Evolutionary conservation across 371 early-diverging fungal species (phyloP), one percentile per base, ranked within the genome.

Genomic region (Saksenaea vasiformis): DNA sequence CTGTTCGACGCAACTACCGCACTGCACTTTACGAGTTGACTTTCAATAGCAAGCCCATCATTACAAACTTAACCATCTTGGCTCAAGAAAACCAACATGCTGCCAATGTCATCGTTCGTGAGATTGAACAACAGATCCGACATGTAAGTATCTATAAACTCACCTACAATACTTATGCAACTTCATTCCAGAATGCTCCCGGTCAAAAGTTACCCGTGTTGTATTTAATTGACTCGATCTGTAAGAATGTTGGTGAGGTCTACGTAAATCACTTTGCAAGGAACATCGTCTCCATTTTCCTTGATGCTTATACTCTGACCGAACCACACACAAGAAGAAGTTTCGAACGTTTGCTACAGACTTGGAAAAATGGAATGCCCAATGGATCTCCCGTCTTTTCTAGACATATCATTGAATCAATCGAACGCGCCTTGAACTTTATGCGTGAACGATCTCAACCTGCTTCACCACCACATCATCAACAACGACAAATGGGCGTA

Each of bases 201-300:
- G 83, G 78, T 35, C 88, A 88, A 66, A 95, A 95, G 78, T 80
- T 97, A 22, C 96, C 96, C 17, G 83, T 90, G 3, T 78, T 97
- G 34, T 97, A 95, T 76, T 84, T 97, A 44, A 85, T 97, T 62
- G 97, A 97, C 78, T 96, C 96, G 36, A 95, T 97, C 24, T 85
- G 87, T 74, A 97, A 97, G 79, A 94, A 94, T 74, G 89, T 94
- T 31, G 95, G 95, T 19, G 89, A 84, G 19, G 78, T 79, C 22
- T 97, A 94, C 76, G 69, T 90, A 10, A 66, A 71, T 15, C 72
- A 87, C 31, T 93, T 97, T 76, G 80, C 84, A 27, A 78, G 85
- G 28, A 87, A 91, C 57, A 83, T 97, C 66, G 85, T 80, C 27
- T 77, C 69, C 36, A 74, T 85, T 10, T 97, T 91, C 67, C 60